phyloP scores from a whole-genome alignment of 1,284 basidiomycete species.

The Spongiforma sp. region DNA sequence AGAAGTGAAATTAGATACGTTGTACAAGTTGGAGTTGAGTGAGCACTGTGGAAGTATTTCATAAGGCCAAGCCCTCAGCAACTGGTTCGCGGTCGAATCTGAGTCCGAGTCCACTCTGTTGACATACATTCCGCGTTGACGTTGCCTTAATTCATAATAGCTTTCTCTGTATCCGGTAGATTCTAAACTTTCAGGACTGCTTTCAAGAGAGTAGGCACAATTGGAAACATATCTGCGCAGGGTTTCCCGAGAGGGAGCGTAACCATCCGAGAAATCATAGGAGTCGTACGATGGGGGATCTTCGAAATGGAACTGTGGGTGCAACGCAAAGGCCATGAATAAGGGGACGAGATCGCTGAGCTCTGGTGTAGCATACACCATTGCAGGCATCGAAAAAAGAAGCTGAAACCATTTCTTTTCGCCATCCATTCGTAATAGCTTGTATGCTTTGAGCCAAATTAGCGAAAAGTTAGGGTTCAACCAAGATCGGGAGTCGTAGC shows the following conservation, averaged over 20 bases:
- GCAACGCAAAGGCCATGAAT: slow-evolving; percentile 38
- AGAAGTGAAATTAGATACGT: slow-evolving; percentile 4
- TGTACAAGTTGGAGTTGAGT: slow-evolving; percentile 14
- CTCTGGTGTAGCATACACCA: slow-evolving; percentile 32
- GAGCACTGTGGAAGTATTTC: slow-evolving; percentile 7
- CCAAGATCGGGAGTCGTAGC: slow-evolving; percentile 29
- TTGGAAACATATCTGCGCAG: slow-evolving; percentile 12
- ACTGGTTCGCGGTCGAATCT: neutral
- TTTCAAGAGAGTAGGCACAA: slow-evolving; percentile 12
- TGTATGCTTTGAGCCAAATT: slow-evolving; percentile 40
- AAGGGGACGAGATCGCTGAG: slow-evolving; percentile 25
- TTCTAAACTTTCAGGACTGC: slow-evolving; percentile 11
- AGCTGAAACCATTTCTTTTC: slow-evolving; percentile 29
- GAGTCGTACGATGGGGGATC: slow-evolving; percentile 17
- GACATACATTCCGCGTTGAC: slow-evolving; percentile 13
- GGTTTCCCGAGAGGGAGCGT: neutral
- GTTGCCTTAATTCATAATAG: neutral
- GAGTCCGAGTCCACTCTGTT: slow-evolving; percentile 12
- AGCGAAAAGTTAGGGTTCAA: slow-evolving; percentile 19
- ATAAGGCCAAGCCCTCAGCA: slow-evolving; percentile 26
- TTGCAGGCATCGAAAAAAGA: slow-evolving; percentile 38
- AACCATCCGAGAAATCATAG: slow-evolving; percentile 22
- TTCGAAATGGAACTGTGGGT: slow-evolving; percentile 16
- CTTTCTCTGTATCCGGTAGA: slow-evolving; percentile 10
- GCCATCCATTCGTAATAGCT: slow-evolving; percentile 26